Evolutionary conservation across 192 early-diverging fungal species (phyloP), one percentile per base, ranked within the genome.

Genomic region (Dimargaris xerosporica): DNA sequence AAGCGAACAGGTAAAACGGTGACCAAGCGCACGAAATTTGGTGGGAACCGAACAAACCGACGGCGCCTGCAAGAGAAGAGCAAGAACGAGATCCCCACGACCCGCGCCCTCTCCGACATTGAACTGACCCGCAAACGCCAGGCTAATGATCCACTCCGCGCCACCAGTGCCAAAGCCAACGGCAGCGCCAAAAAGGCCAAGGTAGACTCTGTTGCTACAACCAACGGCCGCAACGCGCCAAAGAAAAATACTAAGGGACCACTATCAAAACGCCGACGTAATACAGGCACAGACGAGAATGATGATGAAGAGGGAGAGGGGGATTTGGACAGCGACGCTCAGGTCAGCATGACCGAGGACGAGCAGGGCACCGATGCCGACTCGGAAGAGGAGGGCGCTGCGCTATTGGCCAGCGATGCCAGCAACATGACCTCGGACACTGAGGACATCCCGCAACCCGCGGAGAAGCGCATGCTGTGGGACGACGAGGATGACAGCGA

Each of bases 401-500:
- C 34, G 34, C 34, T 39, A 7, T 39, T 39, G 34, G 46, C 25
- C 45, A 30, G 63, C 53, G 21, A 68, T 47, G 19, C 44, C 63
- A 17, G 19, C 41, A 29, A 26, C 50, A 41, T 54, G 65, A 26
- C 29, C 41, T 43, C 61, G 60, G 31, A 43, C 31, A 54, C 62
- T 58, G 47, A 26, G 28, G n/a, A 16, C 28, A 26, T n/a, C 30
- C 29, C 19, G 2, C 54, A 39, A 28, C 26, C 54, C 1, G 54
- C 29, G 7, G 54, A n/a, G 23, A 56, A 56, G 34, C 54, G 31
- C 17, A 3, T 44, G 43, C 43, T 60, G 7, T 60, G 58, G 46
- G 78, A 73, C 2, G 71, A 76, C n/a, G 79, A 77, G n/a, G 71
- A 71, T 46, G 64, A 66, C 13, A 71, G 71, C 28, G 75, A 76